Percentiles rank a stretch among this genome's conserved stretches.
These are phyloP conservation scores for Alternaria burnsii DNA, from an alignment of 2,329 filamentous ascomycete species.

Conservation along the genomic window DNA sequence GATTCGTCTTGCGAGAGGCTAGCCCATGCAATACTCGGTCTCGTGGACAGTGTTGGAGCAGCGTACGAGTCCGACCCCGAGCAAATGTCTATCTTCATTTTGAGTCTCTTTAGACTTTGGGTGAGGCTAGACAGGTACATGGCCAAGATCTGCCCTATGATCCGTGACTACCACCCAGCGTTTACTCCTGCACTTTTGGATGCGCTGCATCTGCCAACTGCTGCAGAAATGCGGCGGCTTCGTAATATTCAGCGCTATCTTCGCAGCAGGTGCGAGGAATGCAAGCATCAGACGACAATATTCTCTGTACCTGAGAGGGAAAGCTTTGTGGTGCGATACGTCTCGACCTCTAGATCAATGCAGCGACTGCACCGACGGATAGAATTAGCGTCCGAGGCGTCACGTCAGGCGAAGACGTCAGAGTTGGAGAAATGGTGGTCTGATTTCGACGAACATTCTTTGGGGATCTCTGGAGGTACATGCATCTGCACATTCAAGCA, in stretches of 20 bases:
- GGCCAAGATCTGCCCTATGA: constrained; percentile 53
- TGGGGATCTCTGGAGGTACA: not conserved
- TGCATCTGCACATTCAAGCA: no score
- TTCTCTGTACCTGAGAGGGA: constrained; percentile 48
- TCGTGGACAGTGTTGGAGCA: no score
- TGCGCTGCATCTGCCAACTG: constrained; percentile 47
- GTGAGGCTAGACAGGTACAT: constrained; percentile 61
- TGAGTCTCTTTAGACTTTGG: constrained; percentile 66
- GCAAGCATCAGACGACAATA: no score
- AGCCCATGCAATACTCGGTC: no score
- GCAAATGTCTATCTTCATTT: constrained; percentile 60
- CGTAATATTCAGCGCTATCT: no score
- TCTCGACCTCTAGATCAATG: constrained; percentile 36
- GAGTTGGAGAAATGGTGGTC: no score
- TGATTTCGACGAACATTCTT: no score
- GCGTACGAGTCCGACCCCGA: constrained; percentile 55
- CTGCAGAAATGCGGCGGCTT: no score
- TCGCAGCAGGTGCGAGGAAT: no score
- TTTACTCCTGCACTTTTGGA: constrained; percentile 62
- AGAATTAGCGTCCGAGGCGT: constrained; percentile 32
- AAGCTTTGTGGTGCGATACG: constrained; percentile 58
- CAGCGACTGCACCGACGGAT: constrained; percentile 45
- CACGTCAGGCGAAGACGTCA: no score
- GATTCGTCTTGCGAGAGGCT: no score
- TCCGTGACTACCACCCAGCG: constrained; percentile 60